Evolutionary conservation across 176 grass and related monocot genomes (phyloP).

Genomic region (Oryza longistaminata): DNA sequence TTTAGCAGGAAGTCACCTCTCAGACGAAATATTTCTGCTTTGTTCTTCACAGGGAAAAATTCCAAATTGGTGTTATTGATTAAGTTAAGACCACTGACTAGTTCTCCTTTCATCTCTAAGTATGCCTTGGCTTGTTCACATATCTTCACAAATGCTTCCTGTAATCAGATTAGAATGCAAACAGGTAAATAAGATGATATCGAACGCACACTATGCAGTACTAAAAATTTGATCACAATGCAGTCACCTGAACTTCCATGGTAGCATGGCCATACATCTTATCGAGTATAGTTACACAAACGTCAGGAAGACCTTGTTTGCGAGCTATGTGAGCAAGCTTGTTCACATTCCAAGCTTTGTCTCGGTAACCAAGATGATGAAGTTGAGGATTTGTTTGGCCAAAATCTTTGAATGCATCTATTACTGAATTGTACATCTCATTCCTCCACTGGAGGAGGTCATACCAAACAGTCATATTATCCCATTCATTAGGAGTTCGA

Average conservation of each 20-base stretch:
- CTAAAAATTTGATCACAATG: slow-evolving; percentile 20
- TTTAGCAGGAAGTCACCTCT: slow-evolving; percentile 91
- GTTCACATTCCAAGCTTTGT: slow-evolving; percentile 99
- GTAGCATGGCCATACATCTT: slow-evolving; percentile 99
- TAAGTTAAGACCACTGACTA: slow-evolving; percentile 87
- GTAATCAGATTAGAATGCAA: slow-evolving; percentile 36
- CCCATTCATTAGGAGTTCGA: slow-evolving; percentile 97
- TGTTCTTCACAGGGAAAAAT: slow-evolving; percentile 95
- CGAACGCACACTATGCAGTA: neutral
- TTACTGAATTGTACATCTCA: slow-evolving; percentile 99
- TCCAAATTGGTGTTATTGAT: slow-evolving; percentile 95
- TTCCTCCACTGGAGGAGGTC: slow-evolving; percentile 99
- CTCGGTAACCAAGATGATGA: slow-evolving; percentile 98
- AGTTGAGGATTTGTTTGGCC: slow-evolving; percentile 87
- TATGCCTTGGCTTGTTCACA: slow-evolving; percentile 98
- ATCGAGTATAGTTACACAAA: slow-evolving; percentile 96
- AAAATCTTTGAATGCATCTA: slow-evolving; percentile 97
- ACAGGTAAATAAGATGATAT: slow-evolving; percentile 12
- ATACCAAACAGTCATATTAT: slow-evolving; percentile 94
- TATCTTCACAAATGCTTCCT: slow-evolving; percentile 99
- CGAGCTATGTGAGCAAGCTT: slow-evolving; percentile 95
- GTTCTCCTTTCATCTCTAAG: slow-evolving; percentile 96
- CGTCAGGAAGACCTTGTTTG: slow-evolving; percentile 95
- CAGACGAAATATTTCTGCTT: slow-evolving; percentile 95
- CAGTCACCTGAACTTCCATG: slow-evolving; percentile 98